Base-by-base conservation (phyloP, 768 basidiomycete species). In the Tylopilus plumbeoviolaceoides region DNA sequence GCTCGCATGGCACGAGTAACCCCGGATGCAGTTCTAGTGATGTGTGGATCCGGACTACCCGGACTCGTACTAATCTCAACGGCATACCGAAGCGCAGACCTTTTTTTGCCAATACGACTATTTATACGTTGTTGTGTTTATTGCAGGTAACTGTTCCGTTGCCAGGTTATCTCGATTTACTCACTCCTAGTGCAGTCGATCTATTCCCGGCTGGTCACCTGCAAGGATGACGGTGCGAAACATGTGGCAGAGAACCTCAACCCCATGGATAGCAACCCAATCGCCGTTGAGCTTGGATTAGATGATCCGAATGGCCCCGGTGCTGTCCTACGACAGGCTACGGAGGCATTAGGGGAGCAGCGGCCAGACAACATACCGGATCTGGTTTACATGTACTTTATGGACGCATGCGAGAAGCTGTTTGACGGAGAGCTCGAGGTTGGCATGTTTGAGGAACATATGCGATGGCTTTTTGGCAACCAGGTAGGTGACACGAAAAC, bases 401-500 rank as follows among this genome's bases (percentile, higher is more conserved):
- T 98, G 31, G 89, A 87, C 53, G 87, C 91, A 10, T 92, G 91
- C 67, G 95, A 98, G 71, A 91, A 90, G 76, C 70, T 95, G 39
- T 98, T 98, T 65, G 93, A 93, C 62, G 87, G 82, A 56, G 95
- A 98, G 65, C 77, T 98, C 54, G 97, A 98, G 68, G 89, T 87
- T 65, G 73, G 79, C n/a, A 83, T 85, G 20, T 98, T 94, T 62
- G 95, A 98, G 69, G 97, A 98, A 67, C 91, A 92, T 63, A 84
- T 98, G 83, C 76, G 97, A 58, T 91, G 91, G 82, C 89, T 95
- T 73, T 94, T 92, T 73, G 89, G 91, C 30, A 91, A 84, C 55
- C 87, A 85, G 80, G 88, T 88, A 69, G 57, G 77, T 48, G 44
- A 39, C 15, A 5, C n/a, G 15, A 35, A 39, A 36, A 27, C 10